Percentiles rank a stretch among this genome's conserved stretches.
These are phyloP conservation scores for Bauhinia variegata DNA, from an alignment of 306 rosid species.

Conservation along the genomic window DNA sequence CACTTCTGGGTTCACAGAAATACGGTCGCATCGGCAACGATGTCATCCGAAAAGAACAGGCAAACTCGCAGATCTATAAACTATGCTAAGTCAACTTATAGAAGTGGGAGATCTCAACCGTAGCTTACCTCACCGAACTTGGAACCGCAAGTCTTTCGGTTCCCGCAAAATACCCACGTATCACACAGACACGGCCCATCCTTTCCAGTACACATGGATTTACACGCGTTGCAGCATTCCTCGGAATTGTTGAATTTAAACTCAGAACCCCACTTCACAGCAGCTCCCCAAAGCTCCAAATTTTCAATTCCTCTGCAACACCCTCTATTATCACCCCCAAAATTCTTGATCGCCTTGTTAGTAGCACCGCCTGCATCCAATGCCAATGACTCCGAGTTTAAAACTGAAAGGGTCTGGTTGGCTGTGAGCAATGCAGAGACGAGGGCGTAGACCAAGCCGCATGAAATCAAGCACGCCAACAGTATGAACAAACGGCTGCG, in stretches of 20 bases:
- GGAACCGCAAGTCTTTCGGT: conserved; percentile 68
- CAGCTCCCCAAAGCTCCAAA: conserved; percentile 88
- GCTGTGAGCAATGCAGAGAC: conserved; percentile 54
- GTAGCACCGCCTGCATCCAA: conserved; percentile 35
- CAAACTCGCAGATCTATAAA: conserved; percentile 25
- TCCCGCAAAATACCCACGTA: conserved; percentile 88
- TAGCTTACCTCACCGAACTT: conserved; percentile 79
- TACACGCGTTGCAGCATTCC: conserved; percentile 83
- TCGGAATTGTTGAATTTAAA: conserved; percentile 72
- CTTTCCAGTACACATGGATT: conserved; percentile 79
- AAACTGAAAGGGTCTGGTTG: conserved; percentile 26
- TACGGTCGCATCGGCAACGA: background rate
- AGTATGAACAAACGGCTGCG: conserved; percentile 47
- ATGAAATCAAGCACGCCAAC: conserved; percentile 53
- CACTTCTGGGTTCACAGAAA: background rate
- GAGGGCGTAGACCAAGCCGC: conserved; percentile 60
- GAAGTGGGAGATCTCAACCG: background rate
- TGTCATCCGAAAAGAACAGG: background rate
- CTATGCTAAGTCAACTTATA: conserved; percentile 7
- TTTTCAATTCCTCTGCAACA: conserved; percentile 81
- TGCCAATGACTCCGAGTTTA: conserved; percentile 24
- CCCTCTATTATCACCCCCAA: conserved; percentile 31
- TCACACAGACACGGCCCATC: conserved; percentile 95
- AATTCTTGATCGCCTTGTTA: conserved; percentile 24
- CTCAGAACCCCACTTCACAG: conserved; percentile 95